phyloP scores from a whole-genome alignment of 2,329 filamentous ascomycete species.

The Stylonectria norvegica region DNA sequence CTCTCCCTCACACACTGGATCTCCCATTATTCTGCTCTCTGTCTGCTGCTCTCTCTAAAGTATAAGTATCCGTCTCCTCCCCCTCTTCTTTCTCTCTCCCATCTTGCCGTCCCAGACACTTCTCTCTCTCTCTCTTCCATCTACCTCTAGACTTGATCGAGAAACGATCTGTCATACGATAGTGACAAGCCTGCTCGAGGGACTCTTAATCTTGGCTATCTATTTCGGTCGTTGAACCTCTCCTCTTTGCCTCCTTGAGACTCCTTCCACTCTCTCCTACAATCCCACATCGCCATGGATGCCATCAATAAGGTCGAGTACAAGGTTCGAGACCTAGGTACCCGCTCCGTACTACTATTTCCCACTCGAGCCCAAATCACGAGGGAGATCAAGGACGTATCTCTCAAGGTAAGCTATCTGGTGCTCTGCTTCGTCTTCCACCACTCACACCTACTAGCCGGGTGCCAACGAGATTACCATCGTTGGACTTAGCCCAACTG shows the following conservation, averaged over 20 bases:
- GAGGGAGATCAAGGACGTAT: slow-evolving; percentile 55
- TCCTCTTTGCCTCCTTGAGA: background rate
- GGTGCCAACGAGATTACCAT: slow-evolving; percentile 58
- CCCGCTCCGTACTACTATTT: slow-evolving; percentile 61
- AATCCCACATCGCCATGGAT: slow-evolving; percentile 33
- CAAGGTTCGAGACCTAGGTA: slow-evolving; percentile 53
- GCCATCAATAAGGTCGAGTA: slow-evolving; percentile 45
- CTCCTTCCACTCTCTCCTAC: background rate
- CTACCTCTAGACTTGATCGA: background rate
- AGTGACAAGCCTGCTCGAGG: too few species aligned
- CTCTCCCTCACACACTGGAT: slow-evolving; percentile 2
- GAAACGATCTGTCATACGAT: too few species aligned
- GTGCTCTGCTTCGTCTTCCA: background rate
- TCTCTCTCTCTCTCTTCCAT: background rate
- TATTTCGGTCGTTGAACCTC: background rate
- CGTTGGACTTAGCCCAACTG: slow-evolving; percentile 51
- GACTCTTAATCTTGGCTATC: background rate
- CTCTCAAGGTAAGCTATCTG: slow-evolving; percentile 25
- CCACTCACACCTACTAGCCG: slow-evolving; percentile 32
- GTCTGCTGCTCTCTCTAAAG: slow-evolving; percentile 4
- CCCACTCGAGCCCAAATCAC: slow-evolving; percentile 58
- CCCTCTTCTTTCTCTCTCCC: slow-evolving; percentile 7
- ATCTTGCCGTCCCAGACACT: background rate
- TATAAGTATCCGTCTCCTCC: slow-evolving; percentile 25
- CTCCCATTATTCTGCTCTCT: background rate